phyloP scores from a whole-genome alignment of 2,329 filamentous ascomycete species.

The Aspergillus luchuensis region DNA sequence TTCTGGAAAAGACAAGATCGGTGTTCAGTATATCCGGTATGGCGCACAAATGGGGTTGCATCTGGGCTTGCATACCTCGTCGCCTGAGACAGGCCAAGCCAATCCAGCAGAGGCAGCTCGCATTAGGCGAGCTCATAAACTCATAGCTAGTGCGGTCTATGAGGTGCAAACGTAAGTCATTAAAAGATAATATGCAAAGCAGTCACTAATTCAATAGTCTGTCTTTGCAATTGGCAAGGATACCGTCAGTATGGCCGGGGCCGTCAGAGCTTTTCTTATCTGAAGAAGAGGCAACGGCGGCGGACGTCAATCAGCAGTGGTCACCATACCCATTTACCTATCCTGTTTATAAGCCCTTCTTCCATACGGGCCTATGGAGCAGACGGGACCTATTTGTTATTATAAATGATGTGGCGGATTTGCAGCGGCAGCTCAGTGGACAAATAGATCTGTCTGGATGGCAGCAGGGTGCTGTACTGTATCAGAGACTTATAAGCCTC shows the following conservation, averaged over 20 bases:
- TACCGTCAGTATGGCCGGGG: neutral
- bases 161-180: slow-evolving; percentile 6
- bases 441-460: neutral
- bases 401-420: neutral
- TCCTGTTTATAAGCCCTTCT: neutral
- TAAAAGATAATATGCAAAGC: neutral
- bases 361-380: neutral
- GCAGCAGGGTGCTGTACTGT: neutral
- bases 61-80: neutral
- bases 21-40: neutral
- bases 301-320: slow-evolving; percentile 3
- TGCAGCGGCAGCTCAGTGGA: neutral
- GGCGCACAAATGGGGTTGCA: slow-evolving; percentile 3
- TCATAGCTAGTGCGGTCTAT: slow-evolving; percentile 1
- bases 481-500: neutral
- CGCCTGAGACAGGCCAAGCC: neutral
- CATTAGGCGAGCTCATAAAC: neutral
- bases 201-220: neutral
- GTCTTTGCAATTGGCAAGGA: slow-evolving; percentile 1
- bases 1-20: slow-evolving; percentile 2
- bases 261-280: neutral
- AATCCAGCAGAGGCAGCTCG: neutral
- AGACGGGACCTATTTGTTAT: neutral
- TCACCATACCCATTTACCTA: slow-evolving; percentile 1
- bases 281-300: neutral